Base-by-base conservation (phyloP, 257 asterid genomes). In the Lycium ferocissimum region DNA sequence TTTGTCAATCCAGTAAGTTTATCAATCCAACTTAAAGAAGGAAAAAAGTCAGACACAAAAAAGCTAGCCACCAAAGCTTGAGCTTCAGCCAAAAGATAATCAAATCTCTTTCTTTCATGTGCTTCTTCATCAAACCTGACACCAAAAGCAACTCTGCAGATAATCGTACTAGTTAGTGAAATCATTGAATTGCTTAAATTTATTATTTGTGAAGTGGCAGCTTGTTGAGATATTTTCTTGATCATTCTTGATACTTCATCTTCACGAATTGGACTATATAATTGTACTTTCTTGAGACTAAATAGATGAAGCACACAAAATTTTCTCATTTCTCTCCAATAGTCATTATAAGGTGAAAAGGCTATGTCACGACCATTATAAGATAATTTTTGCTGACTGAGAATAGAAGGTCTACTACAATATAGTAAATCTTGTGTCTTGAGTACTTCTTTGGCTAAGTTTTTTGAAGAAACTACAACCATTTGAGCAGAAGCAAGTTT, bases 11-110 rank as follows among this genome's bases (percentile, higher is more conserved):
- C 33, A 26, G 33, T 26, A 26, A 26, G 33, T 26, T 26, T 26
- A 26, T 26, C 33, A 26, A 26, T 26, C 33, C 33, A 26, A 26
- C 33, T 26, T 26, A 26, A 26, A 26, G 33, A 26, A 26, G 33
- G 33, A 26, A 26, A 26, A 26, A 26, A 26, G 33, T 26, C 33
- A 26, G 33, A 26, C 33, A 26, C 33, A 26, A 26, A 26, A 26
- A 83, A 35, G 6, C 72, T 12, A 1, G 54, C 90, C 85, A 78
- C 0, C 69, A 85, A 35, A 2, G 56, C 90, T 40, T 82, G 86
- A 2, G 22, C 22, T 14, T 71, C 79, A 71, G 6, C 20, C 54
- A 40, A 10, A 71, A 71, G 56, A 37, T 38, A 37, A 20, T 38
- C 33, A 14, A 71, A 71, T 37, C 79, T 38, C 33, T 20, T 35